These are phyloP conservation scores for Colletotrichum orchidophilum DNA, from an alignment of 2,329 filamentous ascomycete genomes.

Conservation along the genomic window DNA sequence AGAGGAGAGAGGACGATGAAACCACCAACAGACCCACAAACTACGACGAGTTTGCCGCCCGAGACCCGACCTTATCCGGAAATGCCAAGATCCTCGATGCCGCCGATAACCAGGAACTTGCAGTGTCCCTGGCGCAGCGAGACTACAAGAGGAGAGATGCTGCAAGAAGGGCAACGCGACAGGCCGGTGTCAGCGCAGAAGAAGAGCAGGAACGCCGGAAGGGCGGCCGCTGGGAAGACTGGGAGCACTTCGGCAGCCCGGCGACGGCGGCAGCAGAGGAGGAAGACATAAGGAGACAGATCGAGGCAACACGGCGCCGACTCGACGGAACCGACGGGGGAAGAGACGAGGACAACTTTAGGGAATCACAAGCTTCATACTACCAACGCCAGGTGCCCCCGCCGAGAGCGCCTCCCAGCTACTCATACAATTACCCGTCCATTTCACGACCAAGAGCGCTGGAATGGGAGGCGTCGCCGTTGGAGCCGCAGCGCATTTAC, in stretches of 20 bases:
- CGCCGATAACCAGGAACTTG: slow-evolving; percentile 76
- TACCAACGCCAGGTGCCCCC: slow-evolving; percentile 37
- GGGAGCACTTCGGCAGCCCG: slow-evolving; percentile 39
- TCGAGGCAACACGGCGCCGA: slow-evolving; percentile 60
- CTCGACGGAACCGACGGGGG: slow-evolving; percentile 50
- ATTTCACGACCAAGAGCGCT: slow-evolving; percentile 62
- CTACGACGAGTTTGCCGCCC: slow-evolving; percentile 60
- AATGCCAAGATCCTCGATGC: slow-evolving; percentile 72
- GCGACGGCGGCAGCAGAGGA: slow-evolving; percentile 48
- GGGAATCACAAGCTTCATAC: slow-evolving; percentile 35
- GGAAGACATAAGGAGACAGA: slow-evolving; percentile 58
- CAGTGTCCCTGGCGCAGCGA: slow-evolving; percentile 77
- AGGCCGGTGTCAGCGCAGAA: slow-evolving; percentile 65
- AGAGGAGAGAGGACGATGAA: slow-evolving; percentile 39
- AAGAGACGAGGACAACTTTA: slow-evolving; percentile 32
- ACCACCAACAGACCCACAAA: slow-evolving; percentile 38
- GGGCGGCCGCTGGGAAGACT: slow-evolving; percentile 55
- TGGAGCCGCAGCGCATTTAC: slow-evolving; percentile 28
- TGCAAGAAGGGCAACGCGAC: slow-evolving; percentile 64
- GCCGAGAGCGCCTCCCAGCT: slow-evolving; percentile 20
- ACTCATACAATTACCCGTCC: slow-evolving; percentile 64
- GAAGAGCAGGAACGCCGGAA: slow-evolving; percentile 65
- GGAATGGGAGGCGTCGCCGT: slow-evolving; percentile 48
- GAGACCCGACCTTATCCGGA: slow-evolving; percentile 69
- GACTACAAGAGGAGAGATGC: slow-evolving; percentile 77